Evolutionary conservation across 352 stramenopile species (phyloP).

Genomic region (Aphanomyces stellatus): DNA sequence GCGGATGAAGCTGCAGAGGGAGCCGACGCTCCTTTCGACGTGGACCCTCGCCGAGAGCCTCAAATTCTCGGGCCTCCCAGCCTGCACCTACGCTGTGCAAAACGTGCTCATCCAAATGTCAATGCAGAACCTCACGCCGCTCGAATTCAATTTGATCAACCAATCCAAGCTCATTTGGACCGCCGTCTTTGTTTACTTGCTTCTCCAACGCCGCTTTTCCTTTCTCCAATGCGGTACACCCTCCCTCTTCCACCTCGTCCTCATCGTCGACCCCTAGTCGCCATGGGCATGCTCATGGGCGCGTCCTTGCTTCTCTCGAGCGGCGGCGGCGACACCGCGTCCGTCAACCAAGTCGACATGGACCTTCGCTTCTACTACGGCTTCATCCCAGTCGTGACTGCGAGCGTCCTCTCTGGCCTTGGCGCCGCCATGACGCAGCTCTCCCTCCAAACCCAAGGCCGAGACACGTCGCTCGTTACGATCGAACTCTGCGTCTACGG

Average conservation of each 20-base stretch:
- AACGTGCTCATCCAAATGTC: slow-evolving; percentile 79
- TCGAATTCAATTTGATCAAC: slow-evolving; percentile 83
- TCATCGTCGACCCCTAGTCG: slow-evolving; percentile 23
- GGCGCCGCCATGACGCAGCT: slow-evolving; percentile 66
- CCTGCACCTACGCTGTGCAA: slow-evolving; percentile 80
- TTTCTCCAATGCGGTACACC: slow-evolving; percentile 43
- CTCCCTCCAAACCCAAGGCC: slow-evolving; percentile 66
- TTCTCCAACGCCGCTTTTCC: slow-evolving; percentile 64
- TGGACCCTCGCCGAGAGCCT: slow-evolving; percentile 56
- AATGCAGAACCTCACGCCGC: slow-evolving; percentile 73
- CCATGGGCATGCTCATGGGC: slow-evolving; percentile 60
- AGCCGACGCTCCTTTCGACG: not conserved
- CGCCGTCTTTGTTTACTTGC: slow-evolving; percentile 68
- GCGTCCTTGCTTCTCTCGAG: slow-evolving; percentile 57
- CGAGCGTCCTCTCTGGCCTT: slow-evolving; percentile 65
- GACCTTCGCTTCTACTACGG: slow-evolving; percentile 49
- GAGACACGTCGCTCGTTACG: slow-evolving; percentile 63
- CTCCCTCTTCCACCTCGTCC: not conserved
- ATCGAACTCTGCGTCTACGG: slow-evolving; percentile 75
- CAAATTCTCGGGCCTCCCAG: slow-evolving; percentile 56
- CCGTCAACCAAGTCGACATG: slow-evolving; percentile 40
- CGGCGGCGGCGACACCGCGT: not conserved
- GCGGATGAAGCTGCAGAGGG: slow-evolving; percentile 26
- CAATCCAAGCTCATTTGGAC: slow-evolving; percentile 82
- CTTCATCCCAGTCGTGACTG: slow-evolving; percentile 55